Percentiles rank a stretch among this genome's conserved stretches.
Evolutionary conservation across 495 filamentous ascomycete species (phyloP).

Genomic region (Penicillium turbatum): DNA sequence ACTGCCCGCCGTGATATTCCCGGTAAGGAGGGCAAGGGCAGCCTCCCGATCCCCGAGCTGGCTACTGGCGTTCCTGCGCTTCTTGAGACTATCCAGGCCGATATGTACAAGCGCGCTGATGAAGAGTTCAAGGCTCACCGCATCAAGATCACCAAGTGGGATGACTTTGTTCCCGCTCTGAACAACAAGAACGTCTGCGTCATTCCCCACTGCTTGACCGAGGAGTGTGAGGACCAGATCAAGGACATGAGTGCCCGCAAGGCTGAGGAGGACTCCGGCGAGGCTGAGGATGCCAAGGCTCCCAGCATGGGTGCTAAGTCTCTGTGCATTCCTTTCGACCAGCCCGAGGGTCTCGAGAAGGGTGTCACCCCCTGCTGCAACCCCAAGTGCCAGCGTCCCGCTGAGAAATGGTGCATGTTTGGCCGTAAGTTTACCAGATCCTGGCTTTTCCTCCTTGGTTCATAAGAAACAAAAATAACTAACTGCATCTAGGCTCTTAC

Average conservation of each 20-base stretch:
- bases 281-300: slow-evolving; percentile 69
- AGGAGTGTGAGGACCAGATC: slow-evolving; percentile 86
- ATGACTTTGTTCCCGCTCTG: slow-evolving; percentile 79
- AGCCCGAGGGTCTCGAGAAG: slow-evolving; percentile 72
- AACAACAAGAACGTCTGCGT: slow-evolving; percentile 88
- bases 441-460: not conserved
- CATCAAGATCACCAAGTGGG: slow-evolving; percentile 77
- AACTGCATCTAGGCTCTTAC: slow-evolving; percentile 17
- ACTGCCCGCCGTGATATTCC: slow-evolving; percentile 79
- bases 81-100: slow-evolving; percentile 81
- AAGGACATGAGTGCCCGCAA: slow-evolving; percentile 81
- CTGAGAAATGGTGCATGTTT: slow-evolving; percentile 84
- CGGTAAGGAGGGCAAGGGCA: slow-evolving; percentile 63
- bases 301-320: slow-evolving; percentile 97
- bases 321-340: slow-evolving; percentile 95
- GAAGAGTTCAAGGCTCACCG: slow-evolving; percentile 71
- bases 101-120: slow-evolving; percentile 81
- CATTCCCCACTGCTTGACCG: slow-evolving; percentile 77
- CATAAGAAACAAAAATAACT: slow-evolving; percentile 3
- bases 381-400: slow-evolving; percentile 69
- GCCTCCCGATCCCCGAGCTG: slow-evolving; percentile 68
- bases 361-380: slow-evolving; percentile 87
- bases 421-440: slow-evolving; percentile 47
- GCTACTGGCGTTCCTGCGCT: slow-evolving; percentile 66
- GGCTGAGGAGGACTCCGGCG: slow-evolving; percentile 59